Evolutionary conservation across 2,329 filamentous ascomycete genomes (phyloP), one percentile per base, ranked within the genome.

Genomic region (Raffaelea albimanens): DNA sequence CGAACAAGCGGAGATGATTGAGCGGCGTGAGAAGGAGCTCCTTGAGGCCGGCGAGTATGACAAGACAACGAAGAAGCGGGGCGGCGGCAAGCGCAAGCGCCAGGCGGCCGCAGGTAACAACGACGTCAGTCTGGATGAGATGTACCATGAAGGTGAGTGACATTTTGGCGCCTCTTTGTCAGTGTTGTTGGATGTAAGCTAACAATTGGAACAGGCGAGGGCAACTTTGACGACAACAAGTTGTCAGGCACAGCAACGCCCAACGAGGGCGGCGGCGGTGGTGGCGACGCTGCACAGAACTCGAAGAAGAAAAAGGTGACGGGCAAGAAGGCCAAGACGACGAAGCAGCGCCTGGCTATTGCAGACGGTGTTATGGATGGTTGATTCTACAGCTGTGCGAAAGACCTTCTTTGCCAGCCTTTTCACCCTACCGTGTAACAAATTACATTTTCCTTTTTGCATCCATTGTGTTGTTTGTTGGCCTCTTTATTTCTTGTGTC

Each of bases 61-160:
- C 38, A 84, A 82, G 67, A 67, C 72, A 55, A 58, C 63, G 39
- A 81, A 80, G 69, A 81, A 78, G 66, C 80, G 77, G 49, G 61
- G 75, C 34, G 67, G 67, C 19, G 71, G 66, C 53, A 80, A 79
- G 63, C 67, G 73, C 50, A 80, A 80, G 64, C 69, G 71, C 52
- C 70, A 41, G 21, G 53, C 52, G 21, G 56, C 50, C 23, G 48
- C 40, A 18, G 53, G 50, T 68, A 39, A 71, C 71, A 50, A 69
- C 64, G 36, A 65, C 34, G 77, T 78, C 58, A 91, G 85, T 59
- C 69, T 97, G 66, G 93, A 97, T 64, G 91, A 96, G 62, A 89
- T 98, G 87, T 98, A 98, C 69, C 93, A 98, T 64, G 93, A 98
- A 76, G 93, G 93, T 95, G 65, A 82, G 87, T 69, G 1, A 29